phyloP scores from a whole-genome alignment of 1,284 basidiomycete genomes.

The Tetrapyrgos nigripes region DNA sequence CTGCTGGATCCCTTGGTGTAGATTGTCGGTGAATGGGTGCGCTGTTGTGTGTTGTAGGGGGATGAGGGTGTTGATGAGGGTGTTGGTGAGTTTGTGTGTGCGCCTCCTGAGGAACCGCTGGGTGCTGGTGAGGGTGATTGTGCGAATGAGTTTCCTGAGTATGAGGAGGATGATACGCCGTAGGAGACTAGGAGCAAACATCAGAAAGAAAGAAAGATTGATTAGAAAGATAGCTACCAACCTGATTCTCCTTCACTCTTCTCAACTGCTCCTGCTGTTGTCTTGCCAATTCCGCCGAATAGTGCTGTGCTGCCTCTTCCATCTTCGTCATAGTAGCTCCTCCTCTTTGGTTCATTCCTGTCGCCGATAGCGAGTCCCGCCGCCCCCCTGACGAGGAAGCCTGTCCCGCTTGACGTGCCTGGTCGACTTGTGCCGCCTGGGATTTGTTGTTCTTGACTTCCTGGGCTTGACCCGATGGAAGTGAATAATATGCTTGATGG shows the following conservation, averaged over 20 bases:
- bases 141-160: background rate
- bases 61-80: background rate
- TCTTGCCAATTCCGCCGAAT: conserved; percentile 49
- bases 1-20: background rate
- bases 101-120: background rate
- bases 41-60: background rate
- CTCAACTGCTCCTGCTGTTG: conserved; percentile 50
- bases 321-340: background rate
- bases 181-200: background rate
- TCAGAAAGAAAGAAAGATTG: background rate
- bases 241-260: conserved; percentile 26
- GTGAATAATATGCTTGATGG: background rate
- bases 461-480: background rate
- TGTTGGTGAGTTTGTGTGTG: background rate
- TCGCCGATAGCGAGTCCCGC: conserved; percentile 12
- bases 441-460: background rate
- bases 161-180: background rate
- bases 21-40: background rate
- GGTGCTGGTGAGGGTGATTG: conserved; percentile 8
- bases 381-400: conserved; percentile 14
- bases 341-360: conserved; percentile 1
- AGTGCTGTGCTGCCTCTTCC: conserved; percentile 30
- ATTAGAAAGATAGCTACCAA: background rate
- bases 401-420: conserved; percentile 10
- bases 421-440: conserved; percentile 6